Conservation (phyloP, 140 eudicot species). For the Ambrosia hybrid region DNA sequence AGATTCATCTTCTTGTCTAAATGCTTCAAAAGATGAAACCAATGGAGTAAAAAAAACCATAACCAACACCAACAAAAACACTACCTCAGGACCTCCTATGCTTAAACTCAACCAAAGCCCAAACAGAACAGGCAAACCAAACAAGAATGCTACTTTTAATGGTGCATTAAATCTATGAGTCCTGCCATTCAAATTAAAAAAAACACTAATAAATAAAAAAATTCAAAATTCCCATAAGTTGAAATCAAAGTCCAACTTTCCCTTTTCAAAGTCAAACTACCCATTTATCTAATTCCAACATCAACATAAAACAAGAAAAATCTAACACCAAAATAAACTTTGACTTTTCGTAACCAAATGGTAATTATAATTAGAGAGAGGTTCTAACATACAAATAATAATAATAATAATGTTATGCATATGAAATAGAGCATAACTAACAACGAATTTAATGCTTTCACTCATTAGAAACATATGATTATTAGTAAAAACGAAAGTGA, state of each 20-base stretch:
- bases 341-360: too few species aligned
- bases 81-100: slow-evolving; percentile 81
- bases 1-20: slow-evolving; percentile 70
- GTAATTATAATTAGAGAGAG: too few species aligned
- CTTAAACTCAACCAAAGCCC: slow-evolving; percentile 82
- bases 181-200: slow-evolving; percentile 40
- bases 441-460: too few species aligned
- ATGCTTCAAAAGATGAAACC: slow-evolving; percentile 95
- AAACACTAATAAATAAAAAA: background rate
- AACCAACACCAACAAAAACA: slow-evolving; percentile 85
- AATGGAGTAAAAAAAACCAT: slow-evolving; percentile 94
- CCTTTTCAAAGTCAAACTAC: slow-evolving; percentile 4
- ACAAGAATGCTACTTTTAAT: slow-evolving; percentile 75
- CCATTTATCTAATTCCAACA: background rate
- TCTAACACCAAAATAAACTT: slow-evolving; percentile 5
- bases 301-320: background rate
- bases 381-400: too few species aligned
- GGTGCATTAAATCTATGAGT: slow-evolving; percentile 68
- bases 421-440: too few species aligned
- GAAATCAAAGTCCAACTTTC: slow-evolving; percentile 8
- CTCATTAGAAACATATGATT: too few species aligned
- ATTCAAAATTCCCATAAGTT: background rate
- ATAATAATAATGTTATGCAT: too few species aligned
- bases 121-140: slow-evolving; percentile 81
- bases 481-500: too few species aligned